These are phyloP conservation scores for Podospora pseudocomata DNA, from an alignment of 495 filamentous ascomycete genomes.

Conservation along the genomic window DNA sequence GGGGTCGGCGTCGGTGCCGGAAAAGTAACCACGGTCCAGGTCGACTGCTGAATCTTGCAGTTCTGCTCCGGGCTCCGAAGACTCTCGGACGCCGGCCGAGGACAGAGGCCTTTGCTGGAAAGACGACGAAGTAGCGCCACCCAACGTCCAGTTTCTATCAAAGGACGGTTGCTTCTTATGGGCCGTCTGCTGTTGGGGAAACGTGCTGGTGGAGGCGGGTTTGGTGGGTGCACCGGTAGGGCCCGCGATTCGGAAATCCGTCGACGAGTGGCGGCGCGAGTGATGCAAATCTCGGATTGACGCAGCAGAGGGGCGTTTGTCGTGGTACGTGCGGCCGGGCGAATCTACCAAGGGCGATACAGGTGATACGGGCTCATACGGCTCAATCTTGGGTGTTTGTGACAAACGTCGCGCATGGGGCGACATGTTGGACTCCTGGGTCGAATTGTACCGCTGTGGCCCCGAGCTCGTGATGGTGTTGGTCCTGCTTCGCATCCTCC, in stretches of 20 bases:
- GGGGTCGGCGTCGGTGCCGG: slow-evolving; percentile 77
- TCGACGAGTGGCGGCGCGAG: slow-evolving; percentile 83
- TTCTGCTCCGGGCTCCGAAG: slow-evolving; percentile 29
- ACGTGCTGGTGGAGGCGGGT: slow-evolving; percentile 31
- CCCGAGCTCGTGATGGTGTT: slow-evolving; percentile 75
- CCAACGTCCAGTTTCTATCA: slow-evolving; percentile 85
- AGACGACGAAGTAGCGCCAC: slow-evolving; percentile 42
- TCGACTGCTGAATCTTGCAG: slow-evolving; percentile 50
- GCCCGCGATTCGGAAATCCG: slow-evolving; percentile 57
- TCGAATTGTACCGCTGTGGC: slow-evolving; percentile 51
- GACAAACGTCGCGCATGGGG: slow-evolving; percentile 42
- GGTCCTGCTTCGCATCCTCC: slow-evolving; percentile 43
- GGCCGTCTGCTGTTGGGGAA: slow-evolving; percentile 33
- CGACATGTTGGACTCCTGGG: slow-evolving; percentile 38
- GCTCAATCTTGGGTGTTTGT: slow-evolving; percentile 42
- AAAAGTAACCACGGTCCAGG: slow-evolving; percentile 90
- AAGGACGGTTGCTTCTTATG: slow-evolving; percentile 86
- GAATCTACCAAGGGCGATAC: slow-evolving; percentile 53
- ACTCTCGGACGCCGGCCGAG: slow-evolving; percentile 45
- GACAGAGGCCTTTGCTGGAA: slow-evolving; percentile 34
- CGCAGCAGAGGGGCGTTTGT: slow-evolving; percentile 67
- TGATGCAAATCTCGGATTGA: slow-evolving; percentile 81
- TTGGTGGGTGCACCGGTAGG: slow-evolving; percentile 35
- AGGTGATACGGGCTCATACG: slow-evolving; percentile 38
- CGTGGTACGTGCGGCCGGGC: slow-evolving; percentile 47